Conservation (phyloP, 495 filamentous ascomycete species). For the Hyaloscypha finlandica region DNA sequence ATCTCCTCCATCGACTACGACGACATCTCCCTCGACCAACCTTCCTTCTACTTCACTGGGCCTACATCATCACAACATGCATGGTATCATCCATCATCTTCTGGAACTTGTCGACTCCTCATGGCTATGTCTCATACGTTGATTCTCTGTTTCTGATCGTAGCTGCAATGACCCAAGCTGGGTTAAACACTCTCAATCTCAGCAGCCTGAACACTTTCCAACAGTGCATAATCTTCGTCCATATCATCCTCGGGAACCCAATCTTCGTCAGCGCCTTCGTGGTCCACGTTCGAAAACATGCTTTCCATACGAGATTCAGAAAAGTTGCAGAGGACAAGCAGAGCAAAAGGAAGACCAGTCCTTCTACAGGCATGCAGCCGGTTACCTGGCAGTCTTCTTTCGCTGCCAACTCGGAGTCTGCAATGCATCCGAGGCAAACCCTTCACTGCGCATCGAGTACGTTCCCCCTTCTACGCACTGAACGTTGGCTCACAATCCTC, state of each 20-base stretch:
- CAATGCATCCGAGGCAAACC: neutral
- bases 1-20: neutral
- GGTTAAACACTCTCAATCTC: conserved; percentile 64
- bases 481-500: neutral
- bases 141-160: conserved; percentile 75
- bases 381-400: neutral
- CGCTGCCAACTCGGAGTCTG: neutral
- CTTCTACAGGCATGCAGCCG: neutral
- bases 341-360: conserved; percentile 36
- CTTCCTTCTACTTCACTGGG: conserved; percentile 73
- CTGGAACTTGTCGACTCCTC: conserved; percentile 64
- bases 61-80: conserved; percentile 70
- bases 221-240: conserved; percentile 68
- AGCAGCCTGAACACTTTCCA: conserved; percentile 76
- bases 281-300: conserved; percentile 65
- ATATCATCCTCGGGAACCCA: conserved; percentile 72
- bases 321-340: conserved; percentile 42
- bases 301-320: conserved; percentile 67
- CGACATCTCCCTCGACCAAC: conserved; percentile 52
- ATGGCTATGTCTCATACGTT: conserved; percentile 63
- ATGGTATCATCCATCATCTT: conserved; percentile 69
- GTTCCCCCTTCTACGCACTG: neutral
- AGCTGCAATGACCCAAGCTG: conserved; percentile 78
- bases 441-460: conserved; percentile 1
- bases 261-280: conserved; percentile 65